Base-by-base conservation (phyloP, 2,329 filamentous ascomycete genomes). In the Berkeleyomyces basicola region DNA sequence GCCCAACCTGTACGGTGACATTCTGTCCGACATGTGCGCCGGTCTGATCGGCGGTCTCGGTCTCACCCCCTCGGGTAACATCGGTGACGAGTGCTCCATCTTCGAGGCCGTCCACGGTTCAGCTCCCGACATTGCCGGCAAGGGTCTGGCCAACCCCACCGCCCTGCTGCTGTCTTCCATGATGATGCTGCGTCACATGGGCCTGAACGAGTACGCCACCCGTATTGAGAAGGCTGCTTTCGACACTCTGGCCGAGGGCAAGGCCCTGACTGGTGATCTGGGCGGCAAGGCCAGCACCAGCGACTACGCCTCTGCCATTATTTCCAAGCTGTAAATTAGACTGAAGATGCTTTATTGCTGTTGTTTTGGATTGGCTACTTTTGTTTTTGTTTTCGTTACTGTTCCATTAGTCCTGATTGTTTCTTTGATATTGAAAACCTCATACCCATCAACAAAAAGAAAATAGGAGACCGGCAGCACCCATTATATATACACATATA, bases 101-200 rank as follows among this genome's bases (percentile, higher is more conserved):
- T 99, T 99, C 80, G 93, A 99, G 81, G 93, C 93, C 71, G 93
- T 99, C 71, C 93, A 99, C 81, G 92, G 92, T 70, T 96, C 90
- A 68, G 92, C 92, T 65, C 92, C 92, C 66, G 92, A 97, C 76
- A 97, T 97, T 74, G 90, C 90, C 68, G 92, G 92, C 76, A 90
- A 96, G 84, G 87, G 83, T 68, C 86, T 97, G 69, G 93, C 93
- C 72, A 99, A 99, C 83, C 93, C 93, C 67, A 97, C 93, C 66
- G 93, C 93, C 65, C 85, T 99, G 69, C 84, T 99, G 68, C 87
- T 97, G 72, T 89, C 84, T 76, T 95, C 88, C 75, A 93, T 97
- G 79, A 97, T 99, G 93, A 97, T 99, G 93, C 79, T 99, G 82
- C 86, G 93, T 76, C 93, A 99, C 79, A 97, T 99, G 92, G 85